These are phyloP conservation scores for Aspergillus nomiae DNA, from an alignment of 2,329 filamentous ascomycete genomes.

Conservation along the genomic window DNA sequence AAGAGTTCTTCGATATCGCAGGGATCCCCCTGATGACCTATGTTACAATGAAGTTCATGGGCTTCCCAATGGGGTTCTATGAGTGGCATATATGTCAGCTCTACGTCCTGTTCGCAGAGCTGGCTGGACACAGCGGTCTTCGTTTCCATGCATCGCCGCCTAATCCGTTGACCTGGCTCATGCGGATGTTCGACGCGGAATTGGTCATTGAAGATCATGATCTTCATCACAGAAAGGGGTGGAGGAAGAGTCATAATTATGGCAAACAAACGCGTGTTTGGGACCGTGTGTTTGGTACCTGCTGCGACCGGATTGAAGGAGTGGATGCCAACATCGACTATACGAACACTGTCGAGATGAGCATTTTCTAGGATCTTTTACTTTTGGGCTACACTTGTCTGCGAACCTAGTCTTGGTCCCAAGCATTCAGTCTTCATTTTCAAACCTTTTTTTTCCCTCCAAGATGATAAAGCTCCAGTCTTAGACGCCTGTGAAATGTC, in stretches of 20 bases:
- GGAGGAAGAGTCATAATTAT: slow-evolving; percentile 21
- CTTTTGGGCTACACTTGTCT: too few species aligned
- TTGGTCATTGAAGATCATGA: slow-evolving; percentile 45
- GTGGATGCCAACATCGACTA: slow-evolving; percentile 32
- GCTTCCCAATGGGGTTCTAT: slow-evolving; percentile 47
- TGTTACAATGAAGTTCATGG: slow-evolving; percentile 34
- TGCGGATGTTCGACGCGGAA: slow-evolving; percentile 36
- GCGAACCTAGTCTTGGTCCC: too few species aligned
- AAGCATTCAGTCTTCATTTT: too few species aligned
- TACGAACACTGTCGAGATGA: slow-evolving; percentile 4
- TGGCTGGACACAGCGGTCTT: slow-evolving; percentile 9
- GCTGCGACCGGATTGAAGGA: slow-evolving; percentile 37
- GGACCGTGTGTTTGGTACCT: slow-evolving; percentile 36
- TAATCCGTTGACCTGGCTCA: slow-evolving; percentile 33
- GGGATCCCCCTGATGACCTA: slow-evolving; percentile 43
- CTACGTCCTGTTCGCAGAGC: slow-evolving; percentile 39
- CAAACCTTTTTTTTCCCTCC: too few species aligned
- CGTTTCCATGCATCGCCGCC: slow-evolving; percentile 38
- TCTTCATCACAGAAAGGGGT: slow-evolving; percentile 38
- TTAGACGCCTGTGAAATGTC: too few species aligned
- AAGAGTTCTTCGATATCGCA: slow-evolving; percentile 44
- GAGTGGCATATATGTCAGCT: slow-evolving; percentile 48
- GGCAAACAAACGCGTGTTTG: slow-evolving; percentile 36
- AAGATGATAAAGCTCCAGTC: too few species aligned
- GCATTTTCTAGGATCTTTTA: not conserved